phyloP scores from a whole-genome alignment of 1,284 basidiomycete species.

The Heliocybe sulcata region DNA sequence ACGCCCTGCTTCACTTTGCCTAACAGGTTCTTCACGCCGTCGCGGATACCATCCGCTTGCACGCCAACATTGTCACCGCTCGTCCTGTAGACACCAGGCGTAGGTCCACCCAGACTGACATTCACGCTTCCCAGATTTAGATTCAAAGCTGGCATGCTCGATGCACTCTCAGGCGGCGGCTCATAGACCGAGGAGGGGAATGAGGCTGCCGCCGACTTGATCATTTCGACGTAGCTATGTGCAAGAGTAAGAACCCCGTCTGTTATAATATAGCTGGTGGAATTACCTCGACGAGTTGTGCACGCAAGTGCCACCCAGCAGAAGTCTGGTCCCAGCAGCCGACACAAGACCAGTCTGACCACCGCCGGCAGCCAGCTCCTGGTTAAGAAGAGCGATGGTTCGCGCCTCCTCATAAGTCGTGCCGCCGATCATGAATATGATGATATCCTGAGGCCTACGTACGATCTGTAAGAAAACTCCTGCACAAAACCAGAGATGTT shows the following conservation, averaged over 20 bases:
- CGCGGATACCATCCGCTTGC: conserved; percentile 77
- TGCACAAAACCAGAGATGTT: background rate
- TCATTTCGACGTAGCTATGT: conserved; percentile 69
- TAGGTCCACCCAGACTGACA: conserved; percentile 83
- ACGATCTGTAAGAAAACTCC: background rate
- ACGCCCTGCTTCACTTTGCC: conserved; percentile 87
- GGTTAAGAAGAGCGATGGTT: conserved; percentile 78
- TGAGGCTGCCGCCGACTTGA: conserved; percentile 50
- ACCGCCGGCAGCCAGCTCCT: conserved; percentile 45
- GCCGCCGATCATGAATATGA: conserved; percentile 92
- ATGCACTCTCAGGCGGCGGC: conserved; percentile 60
- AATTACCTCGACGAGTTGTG: conserved; percentile 86
- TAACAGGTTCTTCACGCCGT: conserved; percentile 80
- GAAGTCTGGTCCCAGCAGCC: conserved; percentile 55
- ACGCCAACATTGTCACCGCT: conserved; percentile 62
- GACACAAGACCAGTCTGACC: conserved; percentile 34
- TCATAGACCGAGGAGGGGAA: conserved; percentile 65
- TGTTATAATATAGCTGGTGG: conserved; percentile 3
- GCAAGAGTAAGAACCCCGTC: conserved; percentile 6
- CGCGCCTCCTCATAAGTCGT: conserved; percentile 92
- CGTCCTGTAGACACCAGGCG: conserved; percentile 77
- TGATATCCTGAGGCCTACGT: conserved; percentile 86
- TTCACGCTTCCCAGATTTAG: conserved; percentile 88
- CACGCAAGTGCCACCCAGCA: conserved; percentile 89
- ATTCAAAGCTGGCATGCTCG: conserved; percentile 70